A percentile compares a stretch with the other conserved stretches of the same genome.
phyloP scores from a whole-genome alignment of 2,329 filamentous ascomycete genomes.

The Dactylellina haptotyla region DNA sequence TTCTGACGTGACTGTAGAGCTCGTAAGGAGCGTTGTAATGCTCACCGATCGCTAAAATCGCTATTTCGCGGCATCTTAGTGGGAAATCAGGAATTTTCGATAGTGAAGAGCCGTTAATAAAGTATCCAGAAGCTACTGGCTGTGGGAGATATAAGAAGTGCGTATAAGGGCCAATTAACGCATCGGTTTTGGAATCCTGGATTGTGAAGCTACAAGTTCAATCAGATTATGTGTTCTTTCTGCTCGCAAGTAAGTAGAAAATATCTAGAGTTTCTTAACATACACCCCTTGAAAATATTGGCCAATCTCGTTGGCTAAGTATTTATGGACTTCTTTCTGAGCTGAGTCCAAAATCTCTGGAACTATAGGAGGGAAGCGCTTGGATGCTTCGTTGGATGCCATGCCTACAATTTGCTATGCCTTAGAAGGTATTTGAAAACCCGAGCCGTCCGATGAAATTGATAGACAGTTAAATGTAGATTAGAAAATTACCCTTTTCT shows the following conservation, averaged over 20 bases:
- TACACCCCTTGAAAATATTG: slow-evolving; percentile 19
- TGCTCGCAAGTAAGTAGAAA: too few relatives aligned
- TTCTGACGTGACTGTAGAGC: slow-evolving; percentile 19
- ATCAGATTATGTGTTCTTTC: neutral
- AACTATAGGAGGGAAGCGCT: slow-evolving; percentile 21
- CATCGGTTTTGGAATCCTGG: slow-evolving; percentile 16
- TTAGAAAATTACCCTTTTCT: too few relatives aligned
- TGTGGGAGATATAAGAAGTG: slow-evolving; percentile 31
- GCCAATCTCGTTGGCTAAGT: neutral
- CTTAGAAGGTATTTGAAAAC: too few relatives aligned
- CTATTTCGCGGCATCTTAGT: slow-evolving; percentile 25
- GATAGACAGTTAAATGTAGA: too few relatives aligned
- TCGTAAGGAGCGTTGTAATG: slow-evolving; percentile 26
- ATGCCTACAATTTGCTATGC: too few relatives aligned
- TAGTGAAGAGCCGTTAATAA: neutral
- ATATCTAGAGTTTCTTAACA: neutral
- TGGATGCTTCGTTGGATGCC: neutral
- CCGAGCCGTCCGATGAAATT: too few relatives aligned
- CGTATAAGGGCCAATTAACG: slow-evolving; percentile 20
- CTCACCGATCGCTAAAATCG: slow-evolving; percentile 27
- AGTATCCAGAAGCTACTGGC: slow-evolving; percentile 1
- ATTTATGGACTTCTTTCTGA: slow-evolving; percentile 7
- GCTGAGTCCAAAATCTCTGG: slow-evolving; percentile 1
- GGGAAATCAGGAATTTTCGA: slow-evolving; percentile 18
- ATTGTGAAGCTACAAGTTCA: slow-evolving; percentile 35